Evolutionary conservation across 768 basidiomycete species (phyloP), one percentile per base, ranked within the genome.

Genomic region (Naganishia friedmannii): DNA sequence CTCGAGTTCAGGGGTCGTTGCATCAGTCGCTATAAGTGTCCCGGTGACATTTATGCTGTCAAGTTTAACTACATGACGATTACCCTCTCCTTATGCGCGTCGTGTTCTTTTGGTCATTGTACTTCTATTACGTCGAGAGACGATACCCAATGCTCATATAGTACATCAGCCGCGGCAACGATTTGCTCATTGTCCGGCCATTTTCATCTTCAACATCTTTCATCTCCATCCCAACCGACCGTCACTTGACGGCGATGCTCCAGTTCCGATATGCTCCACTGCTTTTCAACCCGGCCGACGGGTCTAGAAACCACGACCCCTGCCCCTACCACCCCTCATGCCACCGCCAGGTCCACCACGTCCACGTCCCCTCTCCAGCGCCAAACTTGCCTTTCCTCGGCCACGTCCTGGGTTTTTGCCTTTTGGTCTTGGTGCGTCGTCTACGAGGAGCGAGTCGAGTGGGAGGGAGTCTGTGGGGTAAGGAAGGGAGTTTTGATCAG

Each of bases 401-500:
- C 73, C 82, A 2, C 83, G 77, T 57, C 84, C 77, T 17, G 87
- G 88, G 12, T 90, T 93, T 81, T 89, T 86, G 54, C 86, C 88
- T 81, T 95, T 96, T 21, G 95, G 93, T 83, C 95, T 94, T 5
- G 95, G 96, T 17, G 93, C 91, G 78, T 99, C 96, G 80, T 99
- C 95, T 31, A 99, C 93, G 9, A 99, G 87, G 8, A 99, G 86
- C 26, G 96, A 97, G 80, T 99, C 95, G 71, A 99, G 84, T 0
- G 96, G 95, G 9, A 99, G 85, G 0, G 94, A 93, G 79, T 99
- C 95, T 57, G 31, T 34, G 9, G 51, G 51, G 66, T 5, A 42
- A 37, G 6, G 42, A 42, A 42, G 9, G 37, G 53, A 34, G 54
- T 10, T 37, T 39, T 37, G 3, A 29, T 55, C 28, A 63, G 42